Evolutionary conservation across 306 rosid species (phyloP).

Genomic region (Phaseolus lunatus): DNA sequence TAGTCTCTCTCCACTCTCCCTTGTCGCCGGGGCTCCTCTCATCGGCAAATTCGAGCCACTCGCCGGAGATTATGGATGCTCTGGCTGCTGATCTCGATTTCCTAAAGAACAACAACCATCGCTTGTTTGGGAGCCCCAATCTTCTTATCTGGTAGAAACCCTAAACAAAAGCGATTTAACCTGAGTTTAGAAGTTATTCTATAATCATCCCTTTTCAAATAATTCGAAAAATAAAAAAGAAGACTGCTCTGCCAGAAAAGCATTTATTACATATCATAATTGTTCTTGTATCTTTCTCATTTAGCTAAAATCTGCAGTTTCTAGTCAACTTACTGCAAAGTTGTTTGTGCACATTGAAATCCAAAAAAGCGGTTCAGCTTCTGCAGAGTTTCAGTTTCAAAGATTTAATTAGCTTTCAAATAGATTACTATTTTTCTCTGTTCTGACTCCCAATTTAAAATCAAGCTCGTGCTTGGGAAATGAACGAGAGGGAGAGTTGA

Average conservation of each 20-base stretch:
- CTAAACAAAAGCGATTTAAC: conserved; percentile 75
- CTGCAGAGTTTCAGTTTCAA: conserved; percentile 40
- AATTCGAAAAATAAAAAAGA: conserved; percentile 21
- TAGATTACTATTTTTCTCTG: not conserved
- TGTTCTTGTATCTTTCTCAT: not conserved
- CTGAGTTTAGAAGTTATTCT: conserved; percentile 83
- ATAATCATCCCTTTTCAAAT: conserved; percentile 50
- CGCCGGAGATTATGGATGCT: conserved; percentile 45
- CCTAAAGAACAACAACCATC: conserved; percentile 19
- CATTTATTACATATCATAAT: conserved; percentile 30
- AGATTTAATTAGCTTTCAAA: conserved; percentile 37
- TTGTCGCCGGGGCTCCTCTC: not conserved
- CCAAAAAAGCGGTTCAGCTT: conserved; percentile 9
- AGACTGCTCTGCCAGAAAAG: conserved; percentile 12
- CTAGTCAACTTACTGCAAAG: conserved; percentile 34
- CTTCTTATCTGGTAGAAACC: conserved; percentile 53
- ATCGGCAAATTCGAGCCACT: not conserved
- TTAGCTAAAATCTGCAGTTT: conserved; percentile 23
- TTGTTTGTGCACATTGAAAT: conserved; percentile 53
- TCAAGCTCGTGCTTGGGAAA: conserved; percentile 38
- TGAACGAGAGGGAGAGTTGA: conserved; percentile 44
- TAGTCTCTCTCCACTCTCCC: not conserved
- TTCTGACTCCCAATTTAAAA: conserved; percentile 36
- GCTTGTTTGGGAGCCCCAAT: conserved; percentile 40
- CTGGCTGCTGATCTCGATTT: conserved; percentile 29